Evolutionary conservation across 345 rosid genomes (phyloP).

Genomic region (Brassica cretica): DNA sequence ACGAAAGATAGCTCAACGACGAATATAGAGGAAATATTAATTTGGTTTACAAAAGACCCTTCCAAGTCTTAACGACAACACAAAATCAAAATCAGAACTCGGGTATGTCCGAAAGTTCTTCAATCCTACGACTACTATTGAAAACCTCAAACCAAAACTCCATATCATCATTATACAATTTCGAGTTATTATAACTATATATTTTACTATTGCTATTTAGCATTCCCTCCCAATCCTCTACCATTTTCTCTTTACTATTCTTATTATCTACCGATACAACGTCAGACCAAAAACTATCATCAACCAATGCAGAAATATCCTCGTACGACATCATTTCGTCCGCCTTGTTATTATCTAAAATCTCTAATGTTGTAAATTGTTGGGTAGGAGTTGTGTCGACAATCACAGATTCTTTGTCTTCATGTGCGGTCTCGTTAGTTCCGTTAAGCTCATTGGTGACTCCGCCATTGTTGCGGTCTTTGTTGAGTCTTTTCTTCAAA

Average conservation of each 20-base stretch:
- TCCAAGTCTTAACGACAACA: slow-evolving; percentile 4
- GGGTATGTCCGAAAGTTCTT: slow-evolving; percentile 43
- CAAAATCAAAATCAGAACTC: slow-evolving; percentile 38
- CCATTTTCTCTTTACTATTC: background rate
- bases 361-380: slow-evolving; percentile 25
- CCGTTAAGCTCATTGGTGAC: slow-evolving; percentile 29
- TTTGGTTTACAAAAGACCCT: slow-evolving; percentile 16
- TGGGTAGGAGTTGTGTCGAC: slow-evolving; percentile 37
- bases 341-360: background rate
- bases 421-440: slow-evolving; percentile 2
- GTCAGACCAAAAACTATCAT: slow-evolving; percentile 56
- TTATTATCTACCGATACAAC: slow-evolving; percentile 42
- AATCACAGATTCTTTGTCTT: slow-evolving; percentile 13
- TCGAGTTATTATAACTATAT: slow-evolving; percentile 25
- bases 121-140: slow-evolving; percentile 41
- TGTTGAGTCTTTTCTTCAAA: slow-evolving; percentile 61
- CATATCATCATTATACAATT: slow-evolving; percentile 41
- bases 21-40: slow-evolving; percentile 12
- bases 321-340: slow-evolving; percentile 24
- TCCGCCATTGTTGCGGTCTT: slow-evolving; percentile 37
- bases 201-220: background rate
- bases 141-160: slow-evolving; percentile 60
- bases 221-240: slow-evolving; percentile 22
- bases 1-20: background rate
- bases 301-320: slow-evolving; percentile 38